phyloP scores from a whole-genome alignment of 164 flowering plant genomes.

The Santalum album region DNA sequence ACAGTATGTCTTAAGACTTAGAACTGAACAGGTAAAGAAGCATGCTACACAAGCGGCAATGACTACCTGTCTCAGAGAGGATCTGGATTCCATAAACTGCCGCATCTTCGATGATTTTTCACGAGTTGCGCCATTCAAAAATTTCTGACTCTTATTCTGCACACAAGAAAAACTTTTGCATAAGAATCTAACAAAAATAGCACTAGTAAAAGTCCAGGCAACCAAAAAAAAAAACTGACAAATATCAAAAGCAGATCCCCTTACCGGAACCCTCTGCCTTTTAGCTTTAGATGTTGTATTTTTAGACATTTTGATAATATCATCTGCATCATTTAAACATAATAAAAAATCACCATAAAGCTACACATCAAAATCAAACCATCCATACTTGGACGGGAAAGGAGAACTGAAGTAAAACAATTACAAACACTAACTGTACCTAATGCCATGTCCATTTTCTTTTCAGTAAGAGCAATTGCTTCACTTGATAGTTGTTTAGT shows the following conservation, averaged over 20 bases:
- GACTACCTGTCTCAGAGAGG: slow-evolving; percentile 76
- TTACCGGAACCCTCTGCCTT: slow-evolving; percentile 52
- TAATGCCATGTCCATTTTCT: slow-evolving; percentile 89
- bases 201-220: too few relatives aligned
- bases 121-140: slow-evolving; percentile 23
- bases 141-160: slow-evolving; percentile 49
- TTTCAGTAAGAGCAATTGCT: slow-evolving; percentile 81
- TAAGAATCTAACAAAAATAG: neutral
- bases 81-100: slow-evolving; percentile 60
- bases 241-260: slow-evolving; percentile 7
- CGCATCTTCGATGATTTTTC: slow-evolving; percentile 42
- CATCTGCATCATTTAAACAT: slow-evolving; percentile 38
- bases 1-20: neutral
- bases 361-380: neutral
- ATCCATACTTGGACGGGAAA: neutral
- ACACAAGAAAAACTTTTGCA: neutral
- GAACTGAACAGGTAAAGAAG: neutral
- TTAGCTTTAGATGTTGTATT: slow-evolving; percentile 24
- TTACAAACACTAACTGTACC: slow-evolving; percentile 27
- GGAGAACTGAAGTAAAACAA: neutral
- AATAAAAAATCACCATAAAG: neutral
- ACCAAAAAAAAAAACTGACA: neutral
- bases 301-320: slow-evolving; percentile 85
- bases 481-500: slow-evolving; percentile 62
- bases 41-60: neutral